Evolutionary conservation across 176 grass and related monocot genomes (phyloP).

Genomic region (bread wheat (Triticum aestivum)): DNA sequence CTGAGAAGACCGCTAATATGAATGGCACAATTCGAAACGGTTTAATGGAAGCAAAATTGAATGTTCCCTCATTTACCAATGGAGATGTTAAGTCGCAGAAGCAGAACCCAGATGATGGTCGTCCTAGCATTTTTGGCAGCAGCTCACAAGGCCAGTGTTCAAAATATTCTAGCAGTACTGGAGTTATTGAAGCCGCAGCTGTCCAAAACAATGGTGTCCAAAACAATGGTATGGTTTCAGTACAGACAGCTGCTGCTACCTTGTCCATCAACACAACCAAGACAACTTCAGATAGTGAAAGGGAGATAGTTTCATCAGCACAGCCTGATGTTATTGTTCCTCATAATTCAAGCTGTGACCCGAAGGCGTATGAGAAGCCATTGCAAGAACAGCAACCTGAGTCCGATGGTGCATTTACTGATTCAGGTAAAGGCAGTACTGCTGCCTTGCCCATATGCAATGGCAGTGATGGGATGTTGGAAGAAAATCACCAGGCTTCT

Average conservation of each 20-base stretch:
- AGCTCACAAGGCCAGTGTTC: conserved; percentile 13
- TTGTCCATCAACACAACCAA: conserved; percentile 22
- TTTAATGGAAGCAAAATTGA: conserved; percentile 24
- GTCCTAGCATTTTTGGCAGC: neutral
- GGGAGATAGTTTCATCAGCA: neutral
- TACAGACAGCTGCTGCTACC: conserved; percentile 17
- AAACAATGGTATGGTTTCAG: conserved; percentile 36
- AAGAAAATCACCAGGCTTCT: neutral
- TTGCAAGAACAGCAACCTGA: conserved; percentile 18
- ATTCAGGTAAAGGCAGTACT: conserved; percentile 14
- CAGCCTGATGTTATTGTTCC: conserved; percentile 13
- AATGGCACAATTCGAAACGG: conserved; percentile 31
- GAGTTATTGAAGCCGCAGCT: conserved; percentile 9
- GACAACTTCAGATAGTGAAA: conserved; percentile 2
- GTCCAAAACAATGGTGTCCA: conserved; percentile 37
- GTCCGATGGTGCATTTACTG: conserved; percentile 10
- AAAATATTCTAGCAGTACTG: neutral
- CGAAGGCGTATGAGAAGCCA: conserved; percentile 26
- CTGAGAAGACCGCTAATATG: neutral
- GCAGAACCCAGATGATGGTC: neutral
- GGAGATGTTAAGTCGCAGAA: conserved; percentile 17
- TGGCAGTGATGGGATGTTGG: neutral
- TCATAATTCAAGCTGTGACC: conserved; percentile 11
- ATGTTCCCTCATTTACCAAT: neutral
- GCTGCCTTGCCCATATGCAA: neutral